phyloP scores from a whole-genome alignment of 805 yeast genomes.

The Saccharomyces jurei region DNA sequence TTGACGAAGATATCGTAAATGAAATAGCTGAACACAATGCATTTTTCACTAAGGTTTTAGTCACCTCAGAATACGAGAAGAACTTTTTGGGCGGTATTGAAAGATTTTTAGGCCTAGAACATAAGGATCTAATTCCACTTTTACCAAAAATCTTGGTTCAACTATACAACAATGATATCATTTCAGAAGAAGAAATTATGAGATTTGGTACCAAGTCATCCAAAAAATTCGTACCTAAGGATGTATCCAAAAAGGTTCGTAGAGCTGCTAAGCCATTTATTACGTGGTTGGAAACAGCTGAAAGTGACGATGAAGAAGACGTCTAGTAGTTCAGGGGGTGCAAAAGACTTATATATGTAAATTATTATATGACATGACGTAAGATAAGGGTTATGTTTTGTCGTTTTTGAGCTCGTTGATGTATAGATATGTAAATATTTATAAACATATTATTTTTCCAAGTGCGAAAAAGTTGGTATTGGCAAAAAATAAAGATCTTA shows the following conservation, averaged over 20 bases:
- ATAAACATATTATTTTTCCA: not conserved
- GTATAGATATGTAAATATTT: not conserved
- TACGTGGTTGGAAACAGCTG: constrained; percentile 92
- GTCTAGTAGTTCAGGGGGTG: constrained; percentile 9
- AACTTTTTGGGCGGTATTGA: constrained; percentile 94
- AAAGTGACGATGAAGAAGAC: constrained; percentile 59
- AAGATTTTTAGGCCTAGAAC: constrained; percentile 78
- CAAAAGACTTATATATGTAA: not conserved
- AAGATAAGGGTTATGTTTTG: not conserved
- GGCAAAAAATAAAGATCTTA: not conserved
- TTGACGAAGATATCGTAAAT: constrained; percentile 64
- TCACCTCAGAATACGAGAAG: constrained; percentile 64
- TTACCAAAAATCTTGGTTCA: constrained; percentile 78
- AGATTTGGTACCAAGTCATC: constrained; percentile 86
- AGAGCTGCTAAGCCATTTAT: constrained; percentile 94
- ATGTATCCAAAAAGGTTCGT: constrained; percentile 84
- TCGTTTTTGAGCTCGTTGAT: not conserved
- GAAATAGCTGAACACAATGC: constrained; percentile 77
- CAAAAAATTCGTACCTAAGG: constrained; percentile 89
- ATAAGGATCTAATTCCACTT: constrained; percentile 58
- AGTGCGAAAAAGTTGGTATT: not conserved
- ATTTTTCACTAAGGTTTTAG: constrained; percentile 62
- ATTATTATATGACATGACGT: not conserved
- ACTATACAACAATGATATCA: constrained; percentile 74
- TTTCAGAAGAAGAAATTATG: constrained; percentile 72